A percentile compares a stretch with the other conserved stretches of the same genome.
phyloP scores from a whole-genome alignment of 2,329 filamentous ascomycete genomes.

The Lachnellula hyalina region DNA sequence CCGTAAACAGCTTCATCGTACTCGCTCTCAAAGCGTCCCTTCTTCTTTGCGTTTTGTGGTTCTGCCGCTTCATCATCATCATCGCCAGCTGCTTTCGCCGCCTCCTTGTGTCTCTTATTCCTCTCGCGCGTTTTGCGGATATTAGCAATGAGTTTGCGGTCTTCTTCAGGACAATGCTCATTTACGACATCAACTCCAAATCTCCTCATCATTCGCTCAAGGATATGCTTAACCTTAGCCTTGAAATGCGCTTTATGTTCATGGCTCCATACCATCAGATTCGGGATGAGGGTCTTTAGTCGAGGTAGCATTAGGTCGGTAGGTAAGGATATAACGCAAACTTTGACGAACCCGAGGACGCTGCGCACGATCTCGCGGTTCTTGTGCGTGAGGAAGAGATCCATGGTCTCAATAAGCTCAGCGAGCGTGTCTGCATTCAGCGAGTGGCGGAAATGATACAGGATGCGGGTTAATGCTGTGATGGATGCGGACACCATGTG shows the following conservation, averaged over 20 bases:
- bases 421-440: conserved; percentile 65
- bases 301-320: conserved; percentile 72
- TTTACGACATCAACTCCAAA: conserved; percentile 82
- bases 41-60: conserved; percentile 43
- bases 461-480: conserved; percentile 84
- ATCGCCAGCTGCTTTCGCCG: conserved; percentile 50
- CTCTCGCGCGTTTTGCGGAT: conserved; percentile 94
- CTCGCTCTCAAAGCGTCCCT: conserved; percentile 77
- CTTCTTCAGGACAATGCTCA: conserved; percentile 73
- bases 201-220: conserved; percentile 87
- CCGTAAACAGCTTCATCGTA: conserved; percentile 91
- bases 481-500: conserved; percentile 99
- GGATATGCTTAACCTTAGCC: conserved; percentile 94
- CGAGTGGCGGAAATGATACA: conserved; percentile 80
- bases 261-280: conserved; percentile 92
- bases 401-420: conserved; percentile 90
- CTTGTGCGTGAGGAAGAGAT: conserved; percentile 91
- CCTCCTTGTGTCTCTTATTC: conserved; percentile 82
- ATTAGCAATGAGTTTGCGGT: conserved; percentile 85
- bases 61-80: conserved; percentile 49
- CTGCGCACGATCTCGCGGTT: conserved; percentile 96
- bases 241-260: conserved; percentile 98
- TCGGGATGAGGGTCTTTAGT: conserved; percentile 73
- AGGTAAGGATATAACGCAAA: conserved; percentile 83
- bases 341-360: conserved; percentile 93